Evolutionary conservation across 192 early-diverging fungal species (phyloP), one percentile per base, ranked within the genome.

Genomic region (Coemansia guatemalensis): DNA sequence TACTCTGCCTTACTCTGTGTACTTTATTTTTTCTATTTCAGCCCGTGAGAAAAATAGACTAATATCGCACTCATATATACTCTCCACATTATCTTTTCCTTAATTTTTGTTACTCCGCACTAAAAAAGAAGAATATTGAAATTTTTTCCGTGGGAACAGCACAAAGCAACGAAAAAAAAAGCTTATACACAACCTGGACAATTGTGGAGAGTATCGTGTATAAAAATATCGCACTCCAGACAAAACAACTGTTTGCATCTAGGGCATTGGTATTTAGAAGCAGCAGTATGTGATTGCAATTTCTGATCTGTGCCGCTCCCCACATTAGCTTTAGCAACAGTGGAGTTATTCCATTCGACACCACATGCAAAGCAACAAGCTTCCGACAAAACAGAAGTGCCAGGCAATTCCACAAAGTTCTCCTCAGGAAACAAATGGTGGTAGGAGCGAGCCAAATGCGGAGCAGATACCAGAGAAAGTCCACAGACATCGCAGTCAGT

Each of bases 391-490:
- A 5, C 27, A n/a, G 48, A 7, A 14, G 20, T 17, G 11, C 9
- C 55, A 2, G 14, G 1, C 17, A 90, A 65, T 64, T 96, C 93
- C 18, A 76, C 69, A 77, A 85, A 98, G 35, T 91, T 93, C 56
- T 87, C 87, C 11, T 95, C 90, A 0, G 96, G 95, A 71, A 98
- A 98, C 39, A 98, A 74, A 62, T 98, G 94, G 55, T 93, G 94
- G 71, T 95, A 98, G 39, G 93, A 93, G 51, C 96, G 68, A 4
- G 96, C 94, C 57, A 98, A 68, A 74, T 93, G 86, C 27, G 95
- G 95, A 41, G 88, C 90, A 4, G 92, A 93, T 3, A 97, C 94
- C 41, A 98, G 68, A 0, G 92, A 91, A 60, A 98, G 74, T 0
- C 83, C 85, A 74, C 95, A 98, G 18, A 98, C 85, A 50, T 92